Conservation (phyloP, 306 rosid genomes). For the Canavalia ensiformis region DNA sequence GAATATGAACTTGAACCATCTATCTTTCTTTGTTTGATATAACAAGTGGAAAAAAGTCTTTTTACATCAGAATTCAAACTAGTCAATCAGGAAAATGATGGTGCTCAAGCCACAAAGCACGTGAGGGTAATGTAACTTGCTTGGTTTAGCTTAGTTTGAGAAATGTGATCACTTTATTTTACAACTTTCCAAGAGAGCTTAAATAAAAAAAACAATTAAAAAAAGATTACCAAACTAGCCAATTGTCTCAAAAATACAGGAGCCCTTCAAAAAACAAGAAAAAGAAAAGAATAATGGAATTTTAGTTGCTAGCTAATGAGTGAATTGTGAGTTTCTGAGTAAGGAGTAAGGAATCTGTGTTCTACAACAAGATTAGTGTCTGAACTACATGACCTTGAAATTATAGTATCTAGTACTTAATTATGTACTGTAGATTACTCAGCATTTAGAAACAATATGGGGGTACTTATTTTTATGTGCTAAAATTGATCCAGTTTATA, state of each 20-base stretch:
- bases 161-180: neutral
- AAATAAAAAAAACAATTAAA: neutral
- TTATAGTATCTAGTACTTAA: neutral
- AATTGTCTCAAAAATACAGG: neutral
- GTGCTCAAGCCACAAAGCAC: neutral
- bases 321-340: neutral
- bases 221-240: neutral
- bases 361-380: neutral
- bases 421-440: neutral
- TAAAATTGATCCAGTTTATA: slow-evolving; percentile 11
- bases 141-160: neutral
- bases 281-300: neutral
- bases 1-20: neutral
- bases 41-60: neutral
- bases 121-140: neutral
- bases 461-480: neutral
- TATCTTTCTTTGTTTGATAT: slow-evolving; percentile 3
- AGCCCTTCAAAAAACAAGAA: neutral
- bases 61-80: slow-evolving; percentile 7
- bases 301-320: neutral
- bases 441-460: neutral
- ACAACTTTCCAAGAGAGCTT: neutral
- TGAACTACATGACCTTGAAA: neutral
- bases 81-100: neutral
- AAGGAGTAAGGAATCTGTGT: neutral